These are phyloP conservation scores for Tolypocladium guangdongense DNA, from an alignment of 2,329 filamentous ascomycete genomes.

Conservation along the genomic window DNA sequence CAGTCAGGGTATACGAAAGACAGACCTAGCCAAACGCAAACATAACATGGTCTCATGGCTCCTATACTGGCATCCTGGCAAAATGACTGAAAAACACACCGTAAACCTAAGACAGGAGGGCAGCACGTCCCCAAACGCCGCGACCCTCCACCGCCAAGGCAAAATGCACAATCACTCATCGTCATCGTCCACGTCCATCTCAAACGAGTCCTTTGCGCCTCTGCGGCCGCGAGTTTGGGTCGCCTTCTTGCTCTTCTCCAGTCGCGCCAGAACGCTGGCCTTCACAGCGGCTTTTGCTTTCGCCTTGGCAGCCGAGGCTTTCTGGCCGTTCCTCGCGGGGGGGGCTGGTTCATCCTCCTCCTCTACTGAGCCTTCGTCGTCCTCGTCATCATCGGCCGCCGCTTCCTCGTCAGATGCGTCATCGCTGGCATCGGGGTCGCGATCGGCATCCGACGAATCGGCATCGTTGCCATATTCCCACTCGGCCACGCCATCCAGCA, in stretches of 20 bases:
- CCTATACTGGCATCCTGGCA: neutral
- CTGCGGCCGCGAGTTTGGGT: constrained; percentile 15
- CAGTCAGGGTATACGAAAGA: neutral
- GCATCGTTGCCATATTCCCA: constrained; percentile 40
- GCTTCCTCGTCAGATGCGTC: constrained; percentile 11
- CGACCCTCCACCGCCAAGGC: neutral
- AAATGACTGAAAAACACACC: neutral
- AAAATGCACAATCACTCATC: constrained; percentile 8
- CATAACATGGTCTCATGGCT: neutral
- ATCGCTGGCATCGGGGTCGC: neutral
- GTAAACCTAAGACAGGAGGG: neutral
- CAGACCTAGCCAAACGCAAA: neutral
- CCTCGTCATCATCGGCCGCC: constrained; percentile 8
- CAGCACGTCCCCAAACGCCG: neutral
- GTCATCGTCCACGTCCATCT: constrained; percentile 25
- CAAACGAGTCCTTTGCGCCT: constrained; percentile 14
- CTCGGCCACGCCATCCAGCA: constrained; percentile 48
- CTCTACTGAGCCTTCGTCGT: constrained; percentile 7
- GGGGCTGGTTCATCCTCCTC: constrained; percentile 9
- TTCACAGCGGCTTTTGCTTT: constrained; percentile 14
- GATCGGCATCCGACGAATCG: constrained; percentile 22
- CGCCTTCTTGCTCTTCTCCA: constrained; percentile 11
- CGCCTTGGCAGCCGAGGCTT: constrained; percentile 9
- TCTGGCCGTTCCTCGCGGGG: constrained; percentile 15
- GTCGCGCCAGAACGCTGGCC: constrained; percentile 10